Percentiles rank a stretch among this genome's conserved stretches.
Evolutionary conservation across 1,139 yeast species (phyloP).

Genomic region (Nadsonia commutata): DNA sequence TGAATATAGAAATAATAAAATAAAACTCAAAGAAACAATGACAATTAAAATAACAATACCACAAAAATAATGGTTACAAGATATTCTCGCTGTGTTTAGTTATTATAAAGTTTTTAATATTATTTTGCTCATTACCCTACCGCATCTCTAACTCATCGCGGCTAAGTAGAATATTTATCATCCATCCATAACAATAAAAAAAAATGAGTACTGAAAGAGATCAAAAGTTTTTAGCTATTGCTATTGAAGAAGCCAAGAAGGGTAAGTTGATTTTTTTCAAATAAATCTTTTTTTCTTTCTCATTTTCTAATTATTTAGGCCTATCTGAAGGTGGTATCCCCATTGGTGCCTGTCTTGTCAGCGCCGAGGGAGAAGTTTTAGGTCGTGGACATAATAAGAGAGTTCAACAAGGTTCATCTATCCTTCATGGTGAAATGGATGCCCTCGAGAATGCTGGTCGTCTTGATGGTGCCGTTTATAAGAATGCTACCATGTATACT

Average conservation of each 20-base stretch:
- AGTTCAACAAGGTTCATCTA: slow-evolving; percentile 60
- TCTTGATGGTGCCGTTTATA: slow-evolving; percentile 50
- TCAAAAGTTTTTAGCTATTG: slow-evolving; percentile 17
- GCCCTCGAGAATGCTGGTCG: slow-evolving; percentile 86
- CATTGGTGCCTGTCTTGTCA: slow-evolving; percentile 61
- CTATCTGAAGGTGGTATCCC: slow-evolving; percentile 83
- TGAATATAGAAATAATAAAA: too few relatives aligned
- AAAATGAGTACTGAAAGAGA: slow-evolving; percentile 7
- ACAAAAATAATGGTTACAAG: too few relatives aligned
- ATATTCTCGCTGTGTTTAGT: too few relatives aligned
- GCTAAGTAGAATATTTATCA: not conserved
- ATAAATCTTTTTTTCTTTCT: not conserved
- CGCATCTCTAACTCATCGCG: too few relatives aligned
- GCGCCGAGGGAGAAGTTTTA: slow-evolving; percentile 61
- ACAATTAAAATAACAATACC: too few relatives aligned
- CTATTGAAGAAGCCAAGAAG: slow-evolving; percentile 22
- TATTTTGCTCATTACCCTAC: too few relatives aligned
- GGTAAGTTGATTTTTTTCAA: slow-evolving; percentile 11
- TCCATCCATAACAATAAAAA: not conserved
- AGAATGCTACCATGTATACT: slow-evolving; percentile 52
- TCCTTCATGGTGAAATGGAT: slow-evolving; percentile 81
- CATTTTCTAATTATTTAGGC: slow-evolving; percentile 24
- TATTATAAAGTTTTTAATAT: too few relatives aligned
- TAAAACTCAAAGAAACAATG: too few relatives aligned
- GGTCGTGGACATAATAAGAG: slow-evolving; percentile 86